Percentiles rank a stretch among this genome's conserved stretches.
These are phyloP conservation scores for Globisporangium nunn DNA, from an alignment of 352 stramenopile genomes.

Conservation along the genomic window DNA sequence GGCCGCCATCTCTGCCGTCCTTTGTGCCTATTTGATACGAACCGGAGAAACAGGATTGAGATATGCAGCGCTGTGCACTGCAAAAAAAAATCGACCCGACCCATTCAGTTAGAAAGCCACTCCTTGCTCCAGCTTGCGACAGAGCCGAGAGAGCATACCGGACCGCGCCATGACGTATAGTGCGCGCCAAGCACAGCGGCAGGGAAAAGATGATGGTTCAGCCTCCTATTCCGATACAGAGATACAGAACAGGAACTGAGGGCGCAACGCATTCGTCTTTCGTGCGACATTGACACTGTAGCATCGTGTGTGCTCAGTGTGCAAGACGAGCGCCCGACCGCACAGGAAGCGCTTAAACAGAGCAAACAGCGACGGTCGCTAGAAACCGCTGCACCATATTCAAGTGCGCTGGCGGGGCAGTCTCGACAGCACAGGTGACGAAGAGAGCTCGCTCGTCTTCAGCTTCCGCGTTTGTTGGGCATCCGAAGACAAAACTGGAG, in stretches of 20 bases:
- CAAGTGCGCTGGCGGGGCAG: conserved; percentile 1
- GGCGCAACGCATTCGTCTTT: neutral
- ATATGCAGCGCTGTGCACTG: too few species aligned
- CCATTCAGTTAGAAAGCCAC: too few species aligned
- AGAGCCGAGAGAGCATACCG: neutral
- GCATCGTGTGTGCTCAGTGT: conserved; percentile 1
- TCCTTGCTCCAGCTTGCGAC: neutral
- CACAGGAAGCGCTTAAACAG: too few species aligned
- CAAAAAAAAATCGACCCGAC: too few species aligned
- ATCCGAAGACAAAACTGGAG: conserved; percentile 7
- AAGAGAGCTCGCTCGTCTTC: too few species aligned
- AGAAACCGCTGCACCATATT: conserved; percentile 9
- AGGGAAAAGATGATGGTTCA: neutral
- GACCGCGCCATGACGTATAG: conserved; percentile 7
- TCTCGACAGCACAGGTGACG: neutral
- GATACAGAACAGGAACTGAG: conserved; percentile 11
- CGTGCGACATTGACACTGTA: conserved; percentile 1
- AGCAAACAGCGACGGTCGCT: neutral
- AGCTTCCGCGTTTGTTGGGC: conserved; percentile 1
- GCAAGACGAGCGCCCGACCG: neutral
- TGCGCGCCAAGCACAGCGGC: conserved; percentile 4
- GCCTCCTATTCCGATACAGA: conserved; percentile 3
- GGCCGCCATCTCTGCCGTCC: conserved; percentile 23
- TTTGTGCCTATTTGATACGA: neutral
- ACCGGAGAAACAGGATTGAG: too few species aligned